phyloP scores from a whole-genome alignment of 768 basidiomycete genomes.

The Butyriboletus loyo region DNA sequence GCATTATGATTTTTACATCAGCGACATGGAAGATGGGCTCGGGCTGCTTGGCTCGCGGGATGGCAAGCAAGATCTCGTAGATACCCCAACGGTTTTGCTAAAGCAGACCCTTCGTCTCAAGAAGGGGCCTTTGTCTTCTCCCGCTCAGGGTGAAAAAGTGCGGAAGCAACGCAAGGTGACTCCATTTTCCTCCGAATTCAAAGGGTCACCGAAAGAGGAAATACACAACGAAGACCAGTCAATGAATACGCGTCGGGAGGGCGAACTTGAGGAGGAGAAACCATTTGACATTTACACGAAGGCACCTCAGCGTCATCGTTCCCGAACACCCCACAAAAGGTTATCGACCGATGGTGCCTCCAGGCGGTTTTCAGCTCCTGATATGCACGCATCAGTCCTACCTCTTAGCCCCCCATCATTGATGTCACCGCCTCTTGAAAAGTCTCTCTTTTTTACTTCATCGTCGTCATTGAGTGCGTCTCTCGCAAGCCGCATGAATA shows the following conservation, averaged over 20 bases:
- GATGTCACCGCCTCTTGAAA: slow-evolving; percentile 55
- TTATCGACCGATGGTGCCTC: background rate
- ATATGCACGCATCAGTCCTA: slow-evolving; percentile 39
- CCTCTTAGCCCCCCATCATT: slow-evolving; percentile 57
- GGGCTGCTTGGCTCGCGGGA: background rate
- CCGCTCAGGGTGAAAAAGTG: background rate
- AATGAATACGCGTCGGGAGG: background rate
- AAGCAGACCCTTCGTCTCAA: background rate
- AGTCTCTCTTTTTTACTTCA: slow-evolving; percentile 51
- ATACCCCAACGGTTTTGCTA: background rate
- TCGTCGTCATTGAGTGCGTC: slow-evolving; percentile 16
- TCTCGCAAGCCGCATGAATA: slow-evolving; percentile 6
- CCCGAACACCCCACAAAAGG: slow-evolving; percentile 1
- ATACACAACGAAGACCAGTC: background rate
- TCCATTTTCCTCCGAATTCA: slow-evolving; percentile 3
- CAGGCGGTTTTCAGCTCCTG: slow-evolving; percentile 16
- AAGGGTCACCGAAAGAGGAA: background rate
- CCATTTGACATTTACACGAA: slow-evolving; percentile 13
- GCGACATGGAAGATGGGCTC: background rate
- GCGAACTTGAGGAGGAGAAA: background rate
- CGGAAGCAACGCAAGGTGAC: slow-evolving; percentile 6
- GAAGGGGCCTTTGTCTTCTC: background rate
- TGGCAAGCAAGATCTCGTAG: background rate
- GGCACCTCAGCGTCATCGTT: slow-evolving; percentile 15
- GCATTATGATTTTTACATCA: background rate